A percentile compares a stretch with the other conserved stretches of the same genome.
Conservation (phyloP, 2,329 filamentous ascomycete species). For the Penicillium sp. region DNA sequence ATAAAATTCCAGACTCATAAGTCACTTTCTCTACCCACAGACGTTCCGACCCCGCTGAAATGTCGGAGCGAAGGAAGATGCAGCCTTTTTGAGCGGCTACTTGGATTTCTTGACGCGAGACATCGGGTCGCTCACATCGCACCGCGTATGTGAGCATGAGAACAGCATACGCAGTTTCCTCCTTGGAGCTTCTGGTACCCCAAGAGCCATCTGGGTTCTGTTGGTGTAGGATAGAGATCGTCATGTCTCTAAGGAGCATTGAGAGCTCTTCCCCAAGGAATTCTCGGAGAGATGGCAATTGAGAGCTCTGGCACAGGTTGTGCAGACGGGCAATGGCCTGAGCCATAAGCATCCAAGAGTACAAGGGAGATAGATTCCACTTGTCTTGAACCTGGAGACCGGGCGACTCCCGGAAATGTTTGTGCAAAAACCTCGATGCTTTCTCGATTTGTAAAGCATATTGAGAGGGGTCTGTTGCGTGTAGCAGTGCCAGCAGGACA, state of each 20-base stretch:
- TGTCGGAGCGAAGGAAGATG: constrained; percentile 1
- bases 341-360: constrained; percentile 26
- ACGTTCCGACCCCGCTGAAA: constrained; percentile 13
- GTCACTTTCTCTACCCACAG: constrained; percentile 32
- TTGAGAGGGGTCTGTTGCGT: constrained; percentile 19
- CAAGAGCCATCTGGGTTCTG: constrained; percentile 23
- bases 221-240: constrained; percentile 3
- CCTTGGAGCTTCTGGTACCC: constrained; percentile 17
- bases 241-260: neutral
- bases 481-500: constrained; percentile 37
- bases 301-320: constrained; percentile 4
- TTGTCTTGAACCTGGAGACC: constrained; percentile 33
- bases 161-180: constrained; percentile 27
- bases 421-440: neutral
- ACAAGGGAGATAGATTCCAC: constrained; percentile 28
- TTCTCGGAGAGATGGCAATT: neutral
- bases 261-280: neutral
- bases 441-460: neutral
- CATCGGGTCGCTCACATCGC: neutral
- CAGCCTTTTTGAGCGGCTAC: neutral
- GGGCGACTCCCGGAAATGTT: constrained; percentile 19
- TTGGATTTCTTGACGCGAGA: neutral
- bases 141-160: constrained; percentile 19
- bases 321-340: constrained; percentile 10
- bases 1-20: constrained; percentile 26